Evolutionary conservation across 345 rosid genomes (phyloP).

Genomic region (Garcia nutans): DNA sequence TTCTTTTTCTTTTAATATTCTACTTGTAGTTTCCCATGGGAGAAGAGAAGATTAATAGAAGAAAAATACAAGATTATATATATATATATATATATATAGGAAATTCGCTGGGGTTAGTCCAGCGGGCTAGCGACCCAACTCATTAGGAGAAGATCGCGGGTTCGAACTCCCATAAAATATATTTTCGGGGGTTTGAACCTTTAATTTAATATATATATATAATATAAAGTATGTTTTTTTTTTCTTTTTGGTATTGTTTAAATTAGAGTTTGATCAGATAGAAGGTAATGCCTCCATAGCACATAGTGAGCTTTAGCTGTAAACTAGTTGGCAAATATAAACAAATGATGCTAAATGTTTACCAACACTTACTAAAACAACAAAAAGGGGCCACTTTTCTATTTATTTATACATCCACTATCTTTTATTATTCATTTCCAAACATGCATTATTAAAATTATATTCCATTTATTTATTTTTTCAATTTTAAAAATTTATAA

Average conservation of each 20-base stretch:
- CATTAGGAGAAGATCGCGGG: too few species aligned
- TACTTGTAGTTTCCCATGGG: background rate
- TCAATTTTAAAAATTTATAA: background rate
- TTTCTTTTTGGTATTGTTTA: background rate
- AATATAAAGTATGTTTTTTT: background rate
- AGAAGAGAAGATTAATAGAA: background rate
- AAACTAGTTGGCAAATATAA: constrained; percentile 11
- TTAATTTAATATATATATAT: too few species aligned
- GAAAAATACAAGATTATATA: background rate
- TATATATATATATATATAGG: too few species aligned
- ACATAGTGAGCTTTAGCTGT: constrained; percentile 18
- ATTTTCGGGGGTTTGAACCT: too few species aligned
- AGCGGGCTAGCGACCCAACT: too few species aligned
- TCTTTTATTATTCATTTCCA: too few species aligned
- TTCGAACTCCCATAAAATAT: too few species aligned
- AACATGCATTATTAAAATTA: too few species aligned
- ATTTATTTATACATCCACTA: too few species aligned
- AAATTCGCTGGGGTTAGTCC: too few species aligned
- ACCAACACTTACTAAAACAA: background rate
- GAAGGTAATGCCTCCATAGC: background rate
- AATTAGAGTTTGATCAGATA: too few species aligned
- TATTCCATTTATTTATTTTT: too few species aligned
- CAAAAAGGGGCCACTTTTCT: constrained; percentile 2
- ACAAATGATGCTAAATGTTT: constrained; percentile 1
- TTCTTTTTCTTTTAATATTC: background rate